phyloP scores from a whole-genome alignment of 2,329 filamentous ascomycete species.

The Fusarium siculi region DNA sequence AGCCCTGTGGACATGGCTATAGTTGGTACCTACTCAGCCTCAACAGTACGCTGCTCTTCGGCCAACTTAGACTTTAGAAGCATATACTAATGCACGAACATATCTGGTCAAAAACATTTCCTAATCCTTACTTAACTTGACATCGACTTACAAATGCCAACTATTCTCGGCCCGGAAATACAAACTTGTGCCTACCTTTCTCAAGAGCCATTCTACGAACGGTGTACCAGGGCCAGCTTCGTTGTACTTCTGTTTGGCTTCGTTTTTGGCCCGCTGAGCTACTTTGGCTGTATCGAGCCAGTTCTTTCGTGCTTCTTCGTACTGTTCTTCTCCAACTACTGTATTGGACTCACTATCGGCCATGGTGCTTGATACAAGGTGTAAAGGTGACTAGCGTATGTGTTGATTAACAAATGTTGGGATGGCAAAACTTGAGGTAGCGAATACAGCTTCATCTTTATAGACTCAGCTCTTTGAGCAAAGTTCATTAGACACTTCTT shows the following conservation, averaged over 20 bases:
- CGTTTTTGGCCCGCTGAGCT: fast-evolving
- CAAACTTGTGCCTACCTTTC: not conserved
- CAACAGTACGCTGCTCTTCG: not conserved
- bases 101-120: not conserved
- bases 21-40: not conserved
- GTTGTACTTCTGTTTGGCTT: not conserved
- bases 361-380: not conserved
- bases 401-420: no score
- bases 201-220: not conserved
- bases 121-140: not conserved
- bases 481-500: not conserved
- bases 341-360: no score
- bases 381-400: not conserved
- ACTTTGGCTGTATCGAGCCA: not conserved
- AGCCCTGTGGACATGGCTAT: not conserved
- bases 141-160: not conserved
- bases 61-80: not conserved
- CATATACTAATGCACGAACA: not conserved
- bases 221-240: not conserved
- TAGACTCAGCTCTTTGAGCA: not conserved
- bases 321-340: not conserved
- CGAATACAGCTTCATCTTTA: not conserved
- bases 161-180: not conserved
- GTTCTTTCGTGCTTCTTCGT: not conserved
- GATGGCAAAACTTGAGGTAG: no score